Conservation (phyloP, 768 basidiomycete genomes). For the Tylopilus rubrobrunneus region DNA sequence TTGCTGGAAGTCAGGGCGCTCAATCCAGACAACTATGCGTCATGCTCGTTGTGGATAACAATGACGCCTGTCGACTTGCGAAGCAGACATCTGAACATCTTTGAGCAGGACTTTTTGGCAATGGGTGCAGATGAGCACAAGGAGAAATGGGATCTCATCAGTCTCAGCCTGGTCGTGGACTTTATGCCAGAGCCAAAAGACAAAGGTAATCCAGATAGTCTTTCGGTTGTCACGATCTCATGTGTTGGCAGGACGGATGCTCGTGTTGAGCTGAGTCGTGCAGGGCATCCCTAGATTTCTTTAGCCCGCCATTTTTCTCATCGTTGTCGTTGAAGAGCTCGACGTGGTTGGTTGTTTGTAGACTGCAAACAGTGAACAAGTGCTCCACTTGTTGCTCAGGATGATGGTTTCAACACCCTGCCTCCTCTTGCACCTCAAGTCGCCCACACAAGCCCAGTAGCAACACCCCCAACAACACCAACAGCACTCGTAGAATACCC, state of each 20-base stretch:
- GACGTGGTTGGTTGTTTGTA: conserved; percentile 31
- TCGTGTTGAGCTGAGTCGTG: conserved; percentile 26
- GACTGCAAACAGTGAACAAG: conserved; percentile 25
- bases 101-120: conserved; percentile 82
- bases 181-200: conserved; percentile 75
- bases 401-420: conserved; percentile 34
- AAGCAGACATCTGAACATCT: conserved; percentile 75
- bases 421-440: conserved; percentile 32
- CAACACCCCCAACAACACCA: conserved; percentile 20
- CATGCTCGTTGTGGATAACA: conserved; percentile 67
- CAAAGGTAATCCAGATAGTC: conserved; percentile 50
- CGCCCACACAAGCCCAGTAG: conserved; percentile 20
- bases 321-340: conserved; percentile 1
- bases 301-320: conserved; percentile 6
- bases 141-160: conserved; percentile 72
- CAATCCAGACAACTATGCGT: conserved; percentile 74
- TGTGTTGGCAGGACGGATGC: conserved; percentile 58
- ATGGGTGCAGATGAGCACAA: conserved; percentile 49
- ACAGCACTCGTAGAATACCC: conserved; percentile 27
- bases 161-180: conserved; percentile 86
- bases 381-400: conserved; percentile 12
- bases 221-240: conserved; percentile 2
- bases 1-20: conserved; percentile 88
- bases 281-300: conserved; percentile 8
- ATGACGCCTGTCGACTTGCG: conserved; percentile 77